These are phyloP conservation scores for Oryza officinalis DNA, from an alignment of 176 grass and related monocot species.

Conservation along the genomic window DNA sequence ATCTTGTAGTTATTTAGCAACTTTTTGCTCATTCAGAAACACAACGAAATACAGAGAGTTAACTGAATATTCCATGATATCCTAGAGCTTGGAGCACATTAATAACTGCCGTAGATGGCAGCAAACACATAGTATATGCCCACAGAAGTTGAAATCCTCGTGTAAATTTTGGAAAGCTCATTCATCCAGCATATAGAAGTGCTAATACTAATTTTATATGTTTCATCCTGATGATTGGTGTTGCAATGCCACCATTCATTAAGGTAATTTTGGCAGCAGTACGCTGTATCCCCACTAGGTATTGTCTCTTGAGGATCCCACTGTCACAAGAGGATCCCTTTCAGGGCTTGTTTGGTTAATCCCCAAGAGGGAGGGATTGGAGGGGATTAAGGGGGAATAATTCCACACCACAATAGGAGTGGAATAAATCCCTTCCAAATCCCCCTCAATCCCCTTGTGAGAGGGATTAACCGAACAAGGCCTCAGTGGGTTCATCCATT, in stretches of 20 bases:
- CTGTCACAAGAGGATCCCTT: too few relatives aligned
- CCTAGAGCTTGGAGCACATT: not conserved
- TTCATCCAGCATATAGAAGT: not conserved
- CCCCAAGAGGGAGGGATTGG: too few relatives aligned
- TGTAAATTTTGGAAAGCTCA: not conserved
- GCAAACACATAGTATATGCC: not conserved
- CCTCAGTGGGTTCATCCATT: too few relatives aligned
- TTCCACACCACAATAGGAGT: too few relatives aligned
- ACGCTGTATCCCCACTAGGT: not conserved
- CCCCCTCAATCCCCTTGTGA: too few relatives aligned
- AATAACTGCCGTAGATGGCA: not conserved
- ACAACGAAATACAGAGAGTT: not conserved
- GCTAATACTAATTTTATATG: not conserved
- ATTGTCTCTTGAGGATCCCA: not conserved
- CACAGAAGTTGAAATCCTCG: not conserved
- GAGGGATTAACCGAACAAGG: too few relatives aligned
- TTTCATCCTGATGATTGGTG: not conserved
- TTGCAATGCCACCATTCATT: not conserved
- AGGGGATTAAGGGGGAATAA: too few relatives aligned
- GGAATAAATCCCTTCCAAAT: too few relatives aligned
- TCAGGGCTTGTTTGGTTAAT: too few relatives aligned
- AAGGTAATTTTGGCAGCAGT: not conserved
- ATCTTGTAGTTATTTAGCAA: not conserved
- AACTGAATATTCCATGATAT: not conserved
- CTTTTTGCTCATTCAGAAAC: not conserved